Base-by-base conservation (phyloP, 116 monocot species). In the Phalaenopsis hybrid region DNA sequence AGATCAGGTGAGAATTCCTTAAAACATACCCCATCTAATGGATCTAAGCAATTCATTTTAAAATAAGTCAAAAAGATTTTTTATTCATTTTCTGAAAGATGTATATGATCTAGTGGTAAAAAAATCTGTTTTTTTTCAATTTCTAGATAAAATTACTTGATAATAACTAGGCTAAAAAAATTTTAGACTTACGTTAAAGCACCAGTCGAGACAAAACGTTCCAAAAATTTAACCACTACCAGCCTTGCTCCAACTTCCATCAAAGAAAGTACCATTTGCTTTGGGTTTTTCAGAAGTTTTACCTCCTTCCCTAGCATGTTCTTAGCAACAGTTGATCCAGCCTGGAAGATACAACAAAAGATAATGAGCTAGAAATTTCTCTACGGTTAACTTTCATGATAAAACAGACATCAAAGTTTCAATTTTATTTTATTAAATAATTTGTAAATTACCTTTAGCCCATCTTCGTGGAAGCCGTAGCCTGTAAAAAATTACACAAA, bases 391-490 rank as follows among this genome's bases (percentile, higher is more conserved):
- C 37, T 72, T 72, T 16, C 72, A 72, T 5, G 37, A 72, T 41
- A 72, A 72, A 72, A 72, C 23, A 41, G 15, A 72, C 34, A 41
- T 25, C 3, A 23, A 25, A 25, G 10, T 72, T 37, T 41, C 37
- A 72, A 72, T 16, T 72, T 37, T 72, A 41, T 11, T 0, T 41
- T 37, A 16, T 4, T 13, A 72, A 16, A 72, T 31, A 37, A 37
- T 37, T 37, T 41, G 37, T 16, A 49, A 28, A 23, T 31, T 82
- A 98, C 99, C 93, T 99, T 93, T 68, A 99, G 50, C 61, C 95
- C 95, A 88, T 99, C 99, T 85, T 99, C 99, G 23, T 99, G 95
- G 85, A 99, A 95, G 10, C 99, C 99, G 84, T 92, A 99, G 13
- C 98, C 98, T 98, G 87, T 57, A 81, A 81, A 75, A 6, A 81